Evolutionary conservation across 2,329 filamentous ascomycete species (phyloP).

Genomic region (Calonectria honghensis): DNA sequence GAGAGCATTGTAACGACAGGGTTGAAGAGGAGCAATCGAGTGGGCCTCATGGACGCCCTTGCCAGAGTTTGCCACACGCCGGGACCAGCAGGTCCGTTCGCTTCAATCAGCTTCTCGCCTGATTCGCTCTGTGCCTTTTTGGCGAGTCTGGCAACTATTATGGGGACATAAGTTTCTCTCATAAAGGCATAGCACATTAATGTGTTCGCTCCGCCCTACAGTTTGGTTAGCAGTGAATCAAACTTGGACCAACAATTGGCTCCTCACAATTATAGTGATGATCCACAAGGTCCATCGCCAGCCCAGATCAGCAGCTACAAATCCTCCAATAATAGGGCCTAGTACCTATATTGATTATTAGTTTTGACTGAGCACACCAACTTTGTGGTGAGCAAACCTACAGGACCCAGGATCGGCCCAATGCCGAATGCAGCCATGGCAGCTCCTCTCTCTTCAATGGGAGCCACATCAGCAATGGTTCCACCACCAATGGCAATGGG

Average conservation of each 20-base stretch:
- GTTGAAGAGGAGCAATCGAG: conserved; percentile 7
- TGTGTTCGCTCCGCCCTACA: not conserved
- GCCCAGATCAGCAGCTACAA: conserved; percentile 15
- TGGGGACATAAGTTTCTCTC: not conserved
- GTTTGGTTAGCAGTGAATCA: not conserved
- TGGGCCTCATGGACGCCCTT: not conserved
- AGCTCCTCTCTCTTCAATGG: conserved; percentile 68
- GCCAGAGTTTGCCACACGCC: not conserved
- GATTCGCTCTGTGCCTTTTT: not conserved
- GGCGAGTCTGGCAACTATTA: not conserved
- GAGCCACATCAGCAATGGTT: conserved; percentile 76
- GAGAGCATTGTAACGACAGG: not conserved
- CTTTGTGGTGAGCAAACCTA: not conserved
- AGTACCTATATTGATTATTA: not conserved
- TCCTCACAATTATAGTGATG: conserved; percentile 4
- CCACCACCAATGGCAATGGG: conserved; percentile 77
- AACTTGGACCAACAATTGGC: not conserved
- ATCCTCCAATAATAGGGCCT: conserved; percentile 10
- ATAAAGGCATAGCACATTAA: not conserved
- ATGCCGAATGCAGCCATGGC: conserved; percentile 65
- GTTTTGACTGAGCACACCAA: too few relatives aligned
- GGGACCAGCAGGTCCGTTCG: not conserved
- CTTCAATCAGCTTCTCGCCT: not conserved
- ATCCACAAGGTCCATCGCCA: conserved; percentile 25
- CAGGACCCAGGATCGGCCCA: conserved; percentile 10